Evolutionary conservation across 768 basidiomycete species (phyloP).

Genomic region (Boletus rufocinnamomeus): DNA sequence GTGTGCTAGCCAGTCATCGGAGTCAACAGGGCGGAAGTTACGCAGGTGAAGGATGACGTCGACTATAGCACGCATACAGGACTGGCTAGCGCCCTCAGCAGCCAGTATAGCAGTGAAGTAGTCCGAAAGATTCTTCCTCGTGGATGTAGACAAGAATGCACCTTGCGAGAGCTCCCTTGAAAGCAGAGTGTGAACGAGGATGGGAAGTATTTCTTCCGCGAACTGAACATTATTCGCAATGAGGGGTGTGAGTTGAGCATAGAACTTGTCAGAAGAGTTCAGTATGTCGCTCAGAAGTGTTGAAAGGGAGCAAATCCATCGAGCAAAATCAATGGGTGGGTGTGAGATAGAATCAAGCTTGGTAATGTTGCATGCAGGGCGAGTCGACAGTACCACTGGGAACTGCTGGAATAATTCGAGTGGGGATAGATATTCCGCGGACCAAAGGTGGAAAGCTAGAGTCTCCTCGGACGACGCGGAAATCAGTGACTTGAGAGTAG

Average conservation of each 20-base stretch:
- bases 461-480: constrained; percentile 39
- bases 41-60: constrained; percentile 82
- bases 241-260: constrained; percentile 63
- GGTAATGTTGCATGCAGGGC: constrained; percentile 39
- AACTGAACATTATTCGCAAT: constrained; percentile 56
- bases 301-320: constrained; percentile 65
- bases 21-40: constrained; percentile 48
- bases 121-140: constrained; percentile 24
- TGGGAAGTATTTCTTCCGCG: constrained; percentile 68
- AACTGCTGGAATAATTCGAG: constrained; percentile 53
- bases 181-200: constrained; percentile 73
- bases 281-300: constrained; percentile 60
- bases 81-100: constrained; percentile 39
- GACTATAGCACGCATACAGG: constrained; percentile 60
- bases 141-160: neutral
- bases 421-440: constrained; percentile 45
- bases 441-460: constrained; percentile 33
- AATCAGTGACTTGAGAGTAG: constrained; percentile 61
- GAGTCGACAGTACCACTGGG: constrained; percentile 36
- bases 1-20: constrained; percentile 49
- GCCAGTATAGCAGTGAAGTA: constrained; percentile 31
- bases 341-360: constrained; percentile 39
- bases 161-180: constrained; percentile 28
- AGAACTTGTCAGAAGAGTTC: constrained; percentile 59
- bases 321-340: constrained; percentile 49